Evolutionary conservation across 2,329 filamentous ascomycete genomes (phyloP).

Genomic region (Plenodomus lindquistii): DNA sequence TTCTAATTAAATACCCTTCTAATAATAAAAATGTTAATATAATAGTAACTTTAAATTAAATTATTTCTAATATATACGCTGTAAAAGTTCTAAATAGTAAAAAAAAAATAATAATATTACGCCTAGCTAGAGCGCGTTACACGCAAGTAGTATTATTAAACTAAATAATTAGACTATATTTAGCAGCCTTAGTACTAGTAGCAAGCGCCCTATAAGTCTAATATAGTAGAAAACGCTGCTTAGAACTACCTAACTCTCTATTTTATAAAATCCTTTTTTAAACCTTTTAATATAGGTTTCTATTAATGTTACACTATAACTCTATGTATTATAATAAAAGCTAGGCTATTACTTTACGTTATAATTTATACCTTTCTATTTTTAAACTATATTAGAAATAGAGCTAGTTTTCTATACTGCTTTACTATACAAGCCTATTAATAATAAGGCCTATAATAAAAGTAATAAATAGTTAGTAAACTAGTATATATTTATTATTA

Average conservation of each 20-base stretch:
- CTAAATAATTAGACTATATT: slow-evolving; percentile 5
- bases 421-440: slow-evolving; percentile 7
- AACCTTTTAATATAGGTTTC: slow-evolving; percentile 5
- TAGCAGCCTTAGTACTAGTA: slow-evolving; percentile 6
- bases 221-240: slow-evolving; percentile 7
- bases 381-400: neutral
- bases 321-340: slow-evolving; percentile 1
- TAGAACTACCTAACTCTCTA: slow-evolving; percentile 5
- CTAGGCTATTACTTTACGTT: slow-evolving; percentile 3
- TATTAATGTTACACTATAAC: neutral
- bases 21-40: slow-evolving; percentile 6
- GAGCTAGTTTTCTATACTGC: slow-evolving; percentile 5
- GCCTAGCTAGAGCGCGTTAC: slow-evolving; percentile 6
- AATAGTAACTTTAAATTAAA: slow-evolving; percentile 3
- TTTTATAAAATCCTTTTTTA: neutral
- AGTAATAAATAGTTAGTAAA: slow-evolving; percentile 1
- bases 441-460: slow-evolving; percentile 8
- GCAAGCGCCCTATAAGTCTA: slow-evolving; percentile 6
- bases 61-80: slow-evolving; percentile 4
- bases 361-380: slow-evolving; percentile 4
- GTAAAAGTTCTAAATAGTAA: slow-evolving; percentile 6
- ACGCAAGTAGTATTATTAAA: slow-evolving; percentile 6
- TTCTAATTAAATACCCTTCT: neutral
- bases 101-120: slow-evolving; percentile 7
- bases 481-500: slow-evolving; percentile 6